Evolutionary conservation across 768 basidiomycete genomes (phyloP).

Genomic region (Tylopilus sp.): DNA sequence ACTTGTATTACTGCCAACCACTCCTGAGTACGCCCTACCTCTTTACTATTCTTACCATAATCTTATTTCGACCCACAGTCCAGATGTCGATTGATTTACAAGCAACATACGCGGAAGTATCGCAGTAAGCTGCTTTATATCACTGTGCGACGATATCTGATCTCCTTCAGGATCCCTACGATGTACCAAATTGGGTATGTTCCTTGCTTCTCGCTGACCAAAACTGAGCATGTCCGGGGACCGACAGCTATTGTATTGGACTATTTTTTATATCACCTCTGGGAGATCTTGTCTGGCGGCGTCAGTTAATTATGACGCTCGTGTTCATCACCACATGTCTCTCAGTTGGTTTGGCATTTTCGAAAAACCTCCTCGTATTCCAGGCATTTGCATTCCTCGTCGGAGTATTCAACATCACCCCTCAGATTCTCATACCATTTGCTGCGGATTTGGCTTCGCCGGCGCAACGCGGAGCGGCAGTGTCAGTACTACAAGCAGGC

Average conservation of each 20-base stretch:
- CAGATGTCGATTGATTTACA: conserved; percentile 37
- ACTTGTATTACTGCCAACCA: conserved; percentile 81
- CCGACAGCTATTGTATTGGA: conserved; percentile 23
- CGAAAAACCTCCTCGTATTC: conserved; percentile 31
- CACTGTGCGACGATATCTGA: conserved; percentile 3
- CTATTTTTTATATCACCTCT: conserved; percentile 41
- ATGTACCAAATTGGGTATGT: conserved; percentile 62
- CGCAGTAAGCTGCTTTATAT: conserved; percentile 19
- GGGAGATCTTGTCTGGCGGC: conserved; percentile 43
- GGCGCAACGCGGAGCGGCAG: conserved; percentile 13
- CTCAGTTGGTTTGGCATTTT: conserved; percentile 37
- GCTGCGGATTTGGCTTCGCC: conserved; percentile 43
- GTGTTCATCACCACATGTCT: conserved; percentile 32
- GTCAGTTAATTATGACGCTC: conserved; percentile 39
- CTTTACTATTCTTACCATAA: too few species aligned
- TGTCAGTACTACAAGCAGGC: conserved; percentile 30
- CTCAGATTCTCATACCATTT: conserved; percentile 39
- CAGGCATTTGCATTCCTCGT: conserved; percentile 36
- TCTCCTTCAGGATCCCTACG: conserved; percentile 48
- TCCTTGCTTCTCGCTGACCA: too few species aligned
- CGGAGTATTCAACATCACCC: conserved; percentile 37
- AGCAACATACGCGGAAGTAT: conserved; percentile 29
- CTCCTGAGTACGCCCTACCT: conserved; percentile 51
- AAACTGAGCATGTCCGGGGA: background rate
- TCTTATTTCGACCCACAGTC: conserved; percentile 7